These are phyloP conservation scores for Amborella trichopoda DNA, from an alignment of 164 flowering plant species.

Conservation along the genomic window DNA sequence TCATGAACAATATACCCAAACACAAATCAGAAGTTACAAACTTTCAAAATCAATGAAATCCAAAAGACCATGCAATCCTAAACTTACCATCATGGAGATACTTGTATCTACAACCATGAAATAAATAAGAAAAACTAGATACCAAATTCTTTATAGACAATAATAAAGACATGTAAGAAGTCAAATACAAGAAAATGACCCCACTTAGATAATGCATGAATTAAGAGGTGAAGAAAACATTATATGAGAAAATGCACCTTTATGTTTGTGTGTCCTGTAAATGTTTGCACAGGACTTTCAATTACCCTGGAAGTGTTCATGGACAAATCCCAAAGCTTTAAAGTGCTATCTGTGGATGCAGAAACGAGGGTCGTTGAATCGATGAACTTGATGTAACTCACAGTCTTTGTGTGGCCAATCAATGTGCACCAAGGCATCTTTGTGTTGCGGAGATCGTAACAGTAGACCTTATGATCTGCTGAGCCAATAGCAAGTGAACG, in stretches of 20 bases:
- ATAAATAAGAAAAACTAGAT: too few species aligned
- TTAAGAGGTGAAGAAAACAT: conserved; percentile 1
- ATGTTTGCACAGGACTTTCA: conserved; percentile 74
- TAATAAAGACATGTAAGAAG: too few species aligned
- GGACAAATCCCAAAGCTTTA: conserved; percentile 95
- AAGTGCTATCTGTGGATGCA: conserved; percentile 87
- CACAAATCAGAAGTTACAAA: too few species aligned
- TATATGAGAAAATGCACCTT: conserved; percentile 43
- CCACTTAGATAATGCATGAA: too few species aligned
- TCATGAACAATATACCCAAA: too few species aligned
- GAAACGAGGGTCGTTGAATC: conserved; percentile 77
- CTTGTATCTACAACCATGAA: too few species aligned
- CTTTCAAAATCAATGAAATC: too few species aligned
- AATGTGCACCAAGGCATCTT: conserved; percentile 67
- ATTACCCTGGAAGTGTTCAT: conserved; percentile 46
- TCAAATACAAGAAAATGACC: too few species aligned
- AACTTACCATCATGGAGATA: too few species aligned
- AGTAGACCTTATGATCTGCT: conserved; percentile 86
- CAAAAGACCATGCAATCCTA: too few species aligned
- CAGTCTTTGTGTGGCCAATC: conserved; percentile 72
- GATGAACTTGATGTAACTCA: conserved; percentile 93
- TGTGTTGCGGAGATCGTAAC: conserved; percentile 76
- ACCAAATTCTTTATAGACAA: too few species aligned
- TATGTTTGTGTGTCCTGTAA: conserved; percentile 79
- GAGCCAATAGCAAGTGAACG: conserved; percentile 88